Evolutionary conservation across 2,329 filamentous ascomycete genomes (phyloP).

Genomic region (Pyrenochaeta sp.): DNA sequence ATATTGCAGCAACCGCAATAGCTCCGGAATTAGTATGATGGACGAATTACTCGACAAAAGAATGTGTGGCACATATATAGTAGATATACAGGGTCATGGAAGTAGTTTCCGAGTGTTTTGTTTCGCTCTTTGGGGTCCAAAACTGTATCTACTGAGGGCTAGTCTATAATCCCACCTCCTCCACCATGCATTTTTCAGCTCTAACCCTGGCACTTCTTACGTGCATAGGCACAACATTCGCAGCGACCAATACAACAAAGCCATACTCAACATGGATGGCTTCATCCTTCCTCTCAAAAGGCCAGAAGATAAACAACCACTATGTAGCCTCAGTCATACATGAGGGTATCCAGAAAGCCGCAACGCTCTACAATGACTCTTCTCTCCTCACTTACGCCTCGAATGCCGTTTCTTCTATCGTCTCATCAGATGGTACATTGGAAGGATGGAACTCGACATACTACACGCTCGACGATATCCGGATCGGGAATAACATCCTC

Average conservation of each 20-base stretch:
- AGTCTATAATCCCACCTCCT: slow-evolving; percentile 17
- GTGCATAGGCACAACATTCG: slow-evolving; percentile 27
- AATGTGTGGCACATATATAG: slow-evolving; percentile 18
- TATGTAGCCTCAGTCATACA: slow-evolving; percentile 60
- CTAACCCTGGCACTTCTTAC: slow-evolving; percentile 28
- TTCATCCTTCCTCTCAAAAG: slow-evolving; percentile 57
- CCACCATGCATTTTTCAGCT: slow-evolving; percentile 37
- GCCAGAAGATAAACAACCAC: slow-evolving; percentile 50
- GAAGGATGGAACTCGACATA: slow-evolving; percentile 56
- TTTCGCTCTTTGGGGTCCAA: neutral
- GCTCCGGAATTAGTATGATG: slow-evolving; percentile 8
- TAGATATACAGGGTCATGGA: neutral
- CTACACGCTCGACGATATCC: slow-evolving; percentile 61
- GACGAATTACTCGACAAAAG: slow-evolving; percentile 4
- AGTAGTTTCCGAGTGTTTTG: slow-evolving; percentile 1
- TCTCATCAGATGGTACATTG: slow-evolving; percentile 59
- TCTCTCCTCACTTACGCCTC: slow-evolving; percentile 57
- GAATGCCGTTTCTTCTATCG: slow-evolving; percentile 57
- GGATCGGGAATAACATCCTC: slow-evolving; percentile 62
- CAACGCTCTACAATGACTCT: slow-evolving; percentile 54
- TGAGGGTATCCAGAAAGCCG: slow-evolving; percentile 57
- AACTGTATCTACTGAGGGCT: neutral
- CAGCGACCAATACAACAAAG: slow-evolving; percentile 30
- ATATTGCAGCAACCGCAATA: slow-evolving; percentile 18
- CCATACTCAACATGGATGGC: slow-evolving; percentile 55